Base-by-base conservation (phyloP, 352 stramenopile genomes). In the Phytophthora agathidicida region DNA sequence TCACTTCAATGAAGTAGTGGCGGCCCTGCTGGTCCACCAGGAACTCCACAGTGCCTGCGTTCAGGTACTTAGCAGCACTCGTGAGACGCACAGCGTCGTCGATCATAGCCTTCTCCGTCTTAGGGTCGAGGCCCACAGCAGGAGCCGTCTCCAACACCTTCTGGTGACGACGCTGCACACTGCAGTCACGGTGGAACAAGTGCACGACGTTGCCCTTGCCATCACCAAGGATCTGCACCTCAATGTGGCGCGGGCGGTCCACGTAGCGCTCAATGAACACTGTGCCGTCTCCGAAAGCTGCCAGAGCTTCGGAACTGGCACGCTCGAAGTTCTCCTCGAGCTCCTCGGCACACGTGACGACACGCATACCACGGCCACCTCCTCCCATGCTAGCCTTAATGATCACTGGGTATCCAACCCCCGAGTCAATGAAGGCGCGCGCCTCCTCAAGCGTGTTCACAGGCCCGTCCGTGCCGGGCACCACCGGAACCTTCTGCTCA, bases 1-100 rank as follows among this genome's bases (percentile, higher is more conserved):
- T 99, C 57, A 99, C 96, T 84, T 99, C 97, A 55, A 99, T 98
- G 68, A 99, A 99, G 81, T 98, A 98, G 78, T 97, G 87, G 30
- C 82, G 77, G 16, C 79, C 67, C 65, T 88, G 36, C 66, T 98
- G 86, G 72, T 99, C 96, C 45, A 99, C 85, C 2, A 99, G 80
- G 66, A 99, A 99, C 81, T 99, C 97, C 20, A 99, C 96, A 7
- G 97, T 99, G 51, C 97, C 97, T 10, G 97, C 96, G 74, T 98
- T 98, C 23, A 95, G 71, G 75, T 99, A 99, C 41, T 97, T 96
- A 27, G 92, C 92, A 13, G 88, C 86, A 48, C 80, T 85, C 7
- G 95, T 92, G 33, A 99, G 86, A 11, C 82, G 77, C 44, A 98
- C 80, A 2, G 97, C 94, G 71, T 98, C 89, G 22, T 93, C 75